A percentile compares a stretch with the other conserved stretches of the same genome.
phyloP scores from a whole-genome alignment of 306 rosid genomes.

The Pterocarpus macrocarpus region DNA sequence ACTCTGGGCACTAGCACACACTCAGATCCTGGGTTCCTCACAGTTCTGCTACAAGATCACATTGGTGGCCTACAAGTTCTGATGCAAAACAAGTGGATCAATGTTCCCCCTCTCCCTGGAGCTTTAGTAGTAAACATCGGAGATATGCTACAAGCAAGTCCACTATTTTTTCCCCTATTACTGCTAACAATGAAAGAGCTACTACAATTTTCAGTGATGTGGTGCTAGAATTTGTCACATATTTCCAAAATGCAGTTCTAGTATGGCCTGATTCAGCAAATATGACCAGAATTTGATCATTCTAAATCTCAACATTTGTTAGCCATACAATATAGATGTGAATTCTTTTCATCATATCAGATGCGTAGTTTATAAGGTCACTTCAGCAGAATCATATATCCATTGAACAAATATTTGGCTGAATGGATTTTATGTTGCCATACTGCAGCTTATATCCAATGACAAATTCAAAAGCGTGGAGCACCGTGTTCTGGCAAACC shows the following conservation, averaged over 20 bases:
- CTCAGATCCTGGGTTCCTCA: slow-evolving; percentile 62
- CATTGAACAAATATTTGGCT: too few species aligned
- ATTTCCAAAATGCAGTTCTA: too few species aligned
- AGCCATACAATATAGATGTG: too few species aligned
- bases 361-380: too few species aligned
- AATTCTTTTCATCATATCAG: too few species aligned
- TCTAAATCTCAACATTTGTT: too few species aligned
- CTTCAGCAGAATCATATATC: too few species aligned
- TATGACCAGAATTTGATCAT: too few species aligned
- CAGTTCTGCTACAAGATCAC: slow-evolving; percentile 63
- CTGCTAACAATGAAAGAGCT: too few species aligned
- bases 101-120: slow-evolving; percentile 52
- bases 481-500: slow-evolving; percentile 57
- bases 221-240: too few species aligned
- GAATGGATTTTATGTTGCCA: background rate
- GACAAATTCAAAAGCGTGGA: slow-evolving; percentile 61
- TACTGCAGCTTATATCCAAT: slow-evolving; percentile 59
- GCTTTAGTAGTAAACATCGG: slow-evolving; percentile 59
- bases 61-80: slow-evolving; percentile 62
- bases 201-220: too few species aligned
- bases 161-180: background rate
- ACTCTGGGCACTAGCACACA: slow-evolving; percentile 52
- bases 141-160: slow-evolving; percentile 15
- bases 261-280: too few species aligned
- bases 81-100: slow-evolving; percentile 50